Base-by-base conservation (phyloP, 202 grass and related monocot species). In the Saccharum hybrid region DNA sequence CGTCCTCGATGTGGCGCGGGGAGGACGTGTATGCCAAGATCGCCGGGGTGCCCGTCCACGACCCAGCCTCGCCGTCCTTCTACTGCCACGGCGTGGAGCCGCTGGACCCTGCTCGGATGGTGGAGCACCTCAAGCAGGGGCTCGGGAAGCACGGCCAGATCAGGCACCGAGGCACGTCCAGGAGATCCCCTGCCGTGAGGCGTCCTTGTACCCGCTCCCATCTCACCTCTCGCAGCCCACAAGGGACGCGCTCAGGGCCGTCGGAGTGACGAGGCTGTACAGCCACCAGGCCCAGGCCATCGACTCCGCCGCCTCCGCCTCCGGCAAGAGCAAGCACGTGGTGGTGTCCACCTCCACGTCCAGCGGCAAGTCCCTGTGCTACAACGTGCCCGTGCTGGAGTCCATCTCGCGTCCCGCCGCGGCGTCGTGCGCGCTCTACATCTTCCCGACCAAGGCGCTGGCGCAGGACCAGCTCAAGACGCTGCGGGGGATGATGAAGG, bases 291-390 rank as follows among this genome's bases (percentile, higher is more conserved):
- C 85, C 2, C 39, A 76, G 74, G 86, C 94, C 64, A 73, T 97
- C 73, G 10, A 7, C 6, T 52, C 57, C 5, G 36, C 70, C 28
- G 84, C 41, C 41, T 42, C 87, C 51, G 22, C 76, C 46, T 42
- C 81, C 26, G 86, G 87, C 23, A 48, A 48, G 45, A 80, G 88
- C 23, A 89, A 88, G 52, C 84, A 92, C 72, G 86, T 97, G 22
- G 84, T 91, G 19, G 78, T 97, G 34, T 79, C 88, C 2, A 97
- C 94, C 48, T 89, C 94, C 48, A 93, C 94, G 41, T 93, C 90
- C 21, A 93, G 94, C 63, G 94, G 94, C 48, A 96, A 93, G 84
- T 96, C 94, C 57, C 81, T 96, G 31, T 96, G 90, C 61, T 93
- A 97, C 84, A 97, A 97, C 88, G 15, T 96, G 26, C 94, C 94